Base-by-base conservation (phyloP, 495 filamentous ascomycete species). In the Evansstolkia leycettana region DNA sequence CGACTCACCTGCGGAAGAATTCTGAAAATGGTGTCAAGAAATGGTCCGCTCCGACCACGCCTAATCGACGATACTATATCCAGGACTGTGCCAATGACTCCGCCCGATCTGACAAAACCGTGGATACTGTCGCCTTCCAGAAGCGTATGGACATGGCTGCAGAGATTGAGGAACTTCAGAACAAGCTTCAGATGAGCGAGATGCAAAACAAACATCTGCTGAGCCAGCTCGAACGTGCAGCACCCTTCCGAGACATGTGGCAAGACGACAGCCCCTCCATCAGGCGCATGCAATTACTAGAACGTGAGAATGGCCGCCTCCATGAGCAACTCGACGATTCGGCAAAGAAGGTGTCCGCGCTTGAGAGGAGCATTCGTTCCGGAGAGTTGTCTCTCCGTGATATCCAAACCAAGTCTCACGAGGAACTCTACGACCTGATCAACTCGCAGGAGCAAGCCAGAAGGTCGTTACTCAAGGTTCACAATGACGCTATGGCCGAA, bases 251-350 rank as follows among this genome's bases (percentile, higher is more conserved):
- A 28, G 67, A 75, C 18, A 69, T 65, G 25, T 76, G 69, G 70
- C 62, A 76, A 31, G 84, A 94, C 34, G 81, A 94, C n/a, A 89
- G 79, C 43, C 85, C 84, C 11, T 87, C 84, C 5, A 48, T 81
- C 23, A 72, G 80, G 37, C 80, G 90, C 0, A 77, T 94, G 46
- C 80, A 93, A 45, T 90, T 94, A 53, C 67, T 98, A 10, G 89
- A 96, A 52, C 79, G 86, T 40, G 90, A 82, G 41, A 98, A 98
- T 58, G 84, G 70, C 53, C 75, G 89, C 36, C 71, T 98, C 11
- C 89, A 98, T 46, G 87, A 94, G 41, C 81, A 92, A 67, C 78
- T 98, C 4, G 90, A 98, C 53, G 85, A 95, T 51, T 95, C 90
- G 2, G 67, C 83, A 6, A 87, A 88, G 67, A 94, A 94, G 58